phyloP scores from a whole-genome alignment of 2,329 filamentous ascomycete species.

The Cladosporium colombiae region DNA sequence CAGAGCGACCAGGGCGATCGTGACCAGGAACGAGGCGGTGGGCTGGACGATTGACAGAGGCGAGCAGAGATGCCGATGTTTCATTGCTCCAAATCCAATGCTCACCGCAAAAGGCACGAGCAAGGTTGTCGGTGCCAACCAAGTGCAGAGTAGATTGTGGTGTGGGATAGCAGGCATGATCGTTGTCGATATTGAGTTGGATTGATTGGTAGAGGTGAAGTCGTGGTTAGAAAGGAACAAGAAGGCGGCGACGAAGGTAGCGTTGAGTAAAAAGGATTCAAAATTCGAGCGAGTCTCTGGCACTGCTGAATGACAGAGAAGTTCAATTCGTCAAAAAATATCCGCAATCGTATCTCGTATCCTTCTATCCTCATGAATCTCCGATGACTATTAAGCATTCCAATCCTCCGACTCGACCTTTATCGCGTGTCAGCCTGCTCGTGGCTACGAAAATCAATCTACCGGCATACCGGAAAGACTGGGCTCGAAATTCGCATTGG shows the following conservation, averaged over 20 bases:
- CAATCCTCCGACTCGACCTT: neutral
- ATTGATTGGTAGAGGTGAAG: too few species aligned
- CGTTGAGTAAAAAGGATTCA: neutral
- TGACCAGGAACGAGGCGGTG: neutral
- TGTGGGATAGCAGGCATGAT: neutral
- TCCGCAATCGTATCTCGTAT: too few species aligned
- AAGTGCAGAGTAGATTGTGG: neutral
- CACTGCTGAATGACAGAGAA: neutral
- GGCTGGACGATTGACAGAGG: neutral
- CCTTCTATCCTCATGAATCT: neutral
- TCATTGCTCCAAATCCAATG: neutral
- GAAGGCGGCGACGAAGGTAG: neutral
- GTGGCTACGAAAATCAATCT: neutral
- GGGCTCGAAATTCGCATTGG: neutral
- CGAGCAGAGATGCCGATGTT: neutral
- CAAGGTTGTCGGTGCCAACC: neutral
- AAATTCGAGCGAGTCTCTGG: neutral
- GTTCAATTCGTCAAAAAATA: neutral
- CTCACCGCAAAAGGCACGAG: neutral
- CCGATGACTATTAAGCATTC: neutral
- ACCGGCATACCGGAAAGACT: neutral
- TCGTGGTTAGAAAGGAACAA: too few species aligned
- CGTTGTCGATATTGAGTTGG: too few species aligned
- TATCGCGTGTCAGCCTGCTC: neutral
- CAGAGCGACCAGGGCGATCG: neutral